Evolutionary conservation across 2,329 filamentous ascomycete genomes (phyloP), one percentile per base, ranked within the genome.

Genomic region (Nannizziopsis barbatae): DNA sequence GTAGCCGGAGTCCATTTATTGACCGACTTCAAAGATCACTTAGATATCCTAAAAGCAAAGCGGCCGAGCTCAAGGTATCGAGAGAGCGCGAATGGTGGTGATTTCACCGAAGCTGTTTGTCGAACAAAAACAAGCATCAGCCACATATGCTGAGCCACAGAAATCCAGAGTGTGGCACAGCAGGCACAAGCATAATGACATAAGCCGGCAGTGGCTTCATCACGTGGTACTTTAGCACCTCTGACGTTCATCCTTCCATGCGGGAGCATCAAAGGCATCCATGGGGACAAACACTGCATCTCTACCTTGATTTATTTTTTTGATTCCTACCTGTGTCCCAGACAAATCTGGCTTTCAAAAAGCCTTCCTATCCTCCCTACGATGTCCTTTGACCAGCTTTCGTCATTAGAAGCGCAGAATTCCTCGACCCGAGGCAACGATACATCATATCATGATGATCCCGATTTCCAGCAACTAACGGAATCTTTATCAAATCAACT

Each of bases 351-450:
- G 22, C 22, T 27, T 4, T 7, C 22, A 3, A 27, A 4, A 27
- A 27, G n/a, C 33, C 10, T 22, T 15, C 10, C 15, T 35, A 12
- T 4, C 18, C 14, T 10, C 27, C 14, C 15, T 39, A 33, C 27
- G 22, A 96, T 96, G 90, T 95, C 90, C 14, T 96, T 92, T 70
- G 85, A 95, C 65, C 85, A 86, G 58, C 77, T 92, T 54, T 84
- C 84, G 49, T 83, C 79, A 53, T 75, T 95, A 57, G 90, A 96
- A 72, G 81, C 89, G 56, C 83, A 85, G 67, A 79, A 80, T 36
- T 81, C 80, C 27, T 78, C 73, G 53, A 76, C 75, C 70, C 77
- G 80, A 55, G 74, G 79, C 52, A 80, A 84, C 64, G 84, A 84
- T 62, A 74, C 81, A 40, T 72, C 80, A 60, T 98, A 95, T 70